Base-by-base conservation (phyloP, 2,329 filamentous ascomycete genomes). In the Penicillium italicum region DNA sequence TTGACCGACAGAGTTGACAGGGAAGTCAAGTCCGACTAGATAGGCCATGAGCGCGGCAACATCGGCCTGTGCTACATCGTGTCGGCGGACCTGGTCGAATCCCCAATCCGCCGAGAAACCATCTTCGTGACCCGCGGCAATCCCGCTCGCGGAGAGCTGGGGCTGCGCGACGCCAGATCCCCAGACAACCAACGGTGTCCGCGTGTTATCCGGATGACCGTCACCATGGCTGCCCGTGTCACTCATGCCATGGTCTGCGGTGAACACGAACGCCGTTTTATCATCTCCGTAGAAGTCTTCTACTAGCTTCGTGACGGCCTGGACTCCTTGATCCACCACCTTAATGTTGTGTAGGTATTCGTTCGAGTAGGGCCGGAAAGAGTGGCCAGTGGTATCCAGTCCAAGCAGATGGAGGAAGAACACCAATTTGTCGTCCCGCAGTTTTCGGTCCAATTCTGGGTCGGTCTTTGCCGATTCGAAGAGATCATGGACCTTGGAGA, bases 171-270 rank as follows among this genome's bases (percentile, higher is more conserved):
- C 84, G 9, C 94, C 94, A 51, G 94, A 91, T 11, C 94, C 94
- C 94, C 94, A 99, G 3, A 83, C 86, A 63, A 99, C 90, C 31
- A 99, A 78, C 0, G 94, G 94, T 0, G 94, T 99, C 48, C 94
- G 85, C 3, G 94, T 99, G 67, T 97, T 99, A 72, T 99, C 90
- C 0, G 94, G 94, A 74, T 99, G 92, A 8, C 94, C 94, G 72
- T 99, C 94, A 36, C 95, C 95, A 72, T 99, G 95, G 65, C 92
- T 97, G n/a, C 95, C 94, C 87, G 89, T 97, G 74, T 99, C 94
- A 69, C 91, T 97, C 94, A 99, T 99, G 18, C 94, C 94, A 72
- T 99, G 94, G 69, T 99, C 94, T 8, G 94, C 94, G 1, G 95
- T 99, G 70, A 99, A 99, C 16, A 99, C 85, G 71, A 93, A 99